Evolutionary conservation across 2,329 filamentous ascomycete species (phyloP), one percentile per base, ranked within the genome.

Genomic region (Aspergillus arachidicola): DNA sequence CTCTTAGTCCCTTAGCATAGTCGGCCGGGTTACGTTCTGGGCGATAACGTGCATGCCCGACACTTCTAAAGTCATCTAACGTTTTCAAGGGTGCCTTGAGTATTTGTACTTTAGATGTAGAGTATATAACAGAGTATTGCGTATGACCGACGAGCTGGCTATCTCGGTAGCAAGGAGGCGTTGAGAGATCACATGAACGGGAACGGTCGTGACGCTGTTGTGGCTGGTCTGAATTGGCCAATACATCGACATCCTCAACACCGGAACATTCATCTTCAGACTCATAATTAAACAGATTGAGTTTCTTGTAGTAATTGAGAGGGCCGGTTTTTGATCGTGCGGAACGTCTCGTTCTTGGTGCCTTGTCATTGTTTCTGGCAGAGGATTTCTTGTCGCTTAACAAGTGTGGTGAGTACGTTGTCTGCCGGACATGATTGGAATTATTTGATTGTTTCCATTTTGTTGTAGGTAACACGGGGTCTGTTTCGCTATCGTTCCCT

Each of bases 281-380:
- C 11, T 67, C 68, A 19, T 59, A 60, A 3, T 64, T 60, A 4
- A 43, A 59, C 45, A 73, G 65, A 7, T 64, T 59, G 7, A 64
- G 36, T 34, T 62, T 69, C 16, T 69, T 61, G 55, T 73, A 78
- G 56, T 79, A 79, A 23, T 78, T 78, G 1, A 19, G 51, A 2
- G 75, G 74, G 4, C 67, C 70, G 6, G 57, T 69, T 60, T 66
- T 71, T 41, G 68, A 61, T 21, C 77, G 72, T 59, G 62, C 55
- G 34, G 76, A 74, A 4, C 77, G 74, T 41, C 72, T 72, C 48
- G 46, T 58, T 14, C 61, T 30, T 21, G 60, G 26, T 14, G 46
- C 48, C 28, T 54, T 50, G 9, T 36, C 41, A 26, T 51, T 11
- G 21, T 55, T 45, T 28, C 34, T 54, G 16, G 32, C 41, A 14